Evolutionary conservation across 2,329 filamentous ascomycete genomes (phyloP).

Genomic region (Fusarium ambrosium): DNA sequence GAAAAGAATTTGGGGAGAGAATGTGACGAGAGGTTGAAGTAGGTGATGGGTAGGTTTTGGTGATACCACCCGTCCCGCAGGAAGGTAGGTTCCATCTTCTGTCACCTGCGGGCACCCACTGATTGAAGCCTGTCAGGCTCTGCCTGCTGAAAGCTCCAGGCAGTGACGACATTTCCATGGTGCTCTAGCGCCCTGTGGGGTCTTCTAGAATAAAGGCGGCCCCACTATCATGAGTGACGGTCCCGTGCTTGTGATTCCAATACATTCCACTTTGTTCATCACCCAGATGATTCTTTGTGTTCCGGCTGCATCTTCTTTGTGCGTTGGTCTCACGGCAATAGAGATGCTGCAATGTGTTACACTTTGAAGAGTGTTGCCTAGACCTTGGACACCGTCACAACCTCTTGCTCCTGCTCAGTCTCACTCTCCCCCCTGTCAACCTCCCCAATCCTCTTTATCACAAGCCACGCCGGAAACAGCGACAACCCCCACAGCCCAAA

Average conservation of each 20-base stretch:
- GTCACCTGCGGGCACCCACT: constrained; percentile 16
- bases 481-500: background rate
- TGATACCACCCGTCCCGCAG: constrained; percentile 16
- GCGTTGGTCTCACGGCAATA: background rate
- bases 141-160: constrained; percentile 1
- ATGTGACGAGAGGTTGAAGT: constrained; percentile 18
- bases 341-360: background rate
- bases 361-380: background rate
- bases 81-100: background rate
- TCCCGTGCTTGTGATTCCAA: background rate
- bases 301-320: background rate
- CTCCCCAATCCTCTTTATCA: background rate
- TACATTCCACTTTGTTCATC: background rate
- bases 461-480: background rate
- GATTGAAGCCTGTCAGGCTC: background rate
- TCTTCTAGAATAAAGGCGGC: constrained; percentile 43
- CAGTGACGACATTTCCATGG: constrained; percentile 41
- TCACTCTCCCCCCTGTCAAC: background rate
- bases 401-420: background rate
- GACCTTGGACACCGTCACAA: background rate
- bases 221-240: background rate
- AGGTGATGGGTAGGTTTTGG: constrained; percentile 22
- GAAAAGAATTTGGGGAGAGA: constrained; percentile 7
- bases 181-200: constrained; percentile 42
- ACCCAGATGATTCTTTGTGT: background rate